phyloP scores from a whole-genome alignment of 176 grass and related monocot species.

The Panicum miliaceum region DNA sequence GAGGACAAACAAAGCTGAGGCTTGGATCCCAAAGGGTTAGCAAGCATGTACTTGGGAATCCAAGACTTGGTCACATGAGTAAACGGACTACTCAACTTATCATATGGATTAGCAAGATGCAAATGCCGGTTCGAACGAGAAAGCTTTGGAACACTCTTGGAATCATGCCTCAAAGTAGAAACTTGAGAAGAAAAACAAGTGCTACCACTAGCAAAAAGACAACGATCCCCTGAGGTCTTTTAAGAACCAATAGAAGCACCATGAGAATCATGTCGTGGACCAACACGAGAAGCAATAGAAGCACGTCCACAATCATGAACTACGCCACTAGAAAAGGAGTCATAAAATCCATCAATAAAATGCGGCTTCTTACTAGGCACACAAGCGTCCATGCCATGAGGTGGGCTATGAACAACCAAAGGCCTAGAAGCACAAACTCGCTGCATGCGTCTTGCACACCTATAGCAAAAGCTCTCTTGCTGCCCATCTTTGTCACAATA shows the following conservation, averaged over 20 bases:
- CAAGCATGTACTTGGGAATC: background rate
- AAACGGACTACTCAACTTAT: background rate
- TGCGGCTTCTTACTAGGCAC: background rate
- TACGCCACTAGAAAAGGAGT: background rate
- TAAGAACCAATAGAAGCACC: background rate
- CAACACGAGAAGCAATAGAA: background rate
- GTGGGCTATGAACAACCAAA: background rate
- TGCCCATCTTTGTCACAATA: no score
- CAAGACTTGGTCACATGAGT: no score
- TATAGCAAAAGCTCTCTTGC: no score
- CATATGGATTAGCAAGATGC: background rate
- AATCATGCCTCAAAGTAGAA: no score
- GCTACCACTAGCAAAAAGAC: background rate
- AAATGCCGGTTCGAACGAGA: background rate
- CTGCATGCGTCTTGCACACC: background rate
- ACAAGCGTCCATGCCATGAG: background rate
- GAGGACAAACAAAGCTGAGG: background rate
- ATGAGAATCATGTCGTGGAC: background rate
- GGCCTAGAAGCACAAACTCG: background rate
- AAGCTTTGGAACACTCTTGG: background rate
- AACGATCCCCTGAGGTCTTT: background rate
- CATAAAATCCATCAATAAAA: background rate
- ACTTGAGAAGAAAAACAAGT: background rate
- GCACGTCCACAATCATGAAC: background rate
- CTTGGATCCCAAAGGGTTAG: background rate